Evolutionary conservation across 352 stramenopile genomes (phyloP), one percentile per base, ranked within the genome.

Genomic region (Phytophthora constricta): DNA sequence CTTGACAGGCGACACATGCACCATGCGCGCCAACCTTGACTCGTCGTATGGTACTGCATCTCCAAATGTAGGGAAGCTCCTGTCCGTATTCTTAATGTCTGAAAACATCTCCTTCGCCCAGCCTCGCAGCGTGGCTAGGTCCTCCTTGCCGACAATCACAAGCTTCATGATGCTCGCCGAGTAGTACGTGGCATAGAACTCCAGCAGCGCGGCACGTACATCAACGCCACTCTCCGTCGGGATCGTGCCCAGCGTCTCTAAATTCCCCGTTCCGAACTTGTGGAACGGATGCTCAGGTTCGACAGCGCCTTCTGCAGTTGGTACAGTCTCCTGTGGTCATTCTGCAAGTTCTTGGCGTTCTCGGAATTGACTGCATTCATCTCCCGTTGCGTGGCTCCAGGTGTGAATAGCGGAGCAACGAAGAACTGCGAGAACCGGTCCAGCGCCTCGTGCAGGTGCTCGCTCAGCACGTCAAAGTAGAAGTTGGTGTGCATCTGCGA

Each of bases 391-490:
- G 95, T 97, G 3, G 91, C 90, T 23, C 72, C 86, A 55, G 92
- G 56, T 23, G 90, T 97, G 70, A 99, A 99, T 1, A 97, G 70
- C 25, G 97, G 97, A n/a, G 90, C 71, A 28, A 98, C 95, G 77
- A 99, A 99, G 67, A 99, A 99, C 84, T 99, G 94, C 31, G 97
- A 83, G 60, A 99, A 98, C 23, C 97, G 88, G 76, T 99, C 96
- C n/a, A 99, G 70, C 23, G 90, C 93, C 25, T 91, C 93, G 46
- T 84, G 58, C 26, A 94, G 70, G 22, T 91, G 80, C 5, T 87
- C 79, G 27, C 82, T 88, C 23, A 92, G 77, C 50, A 99, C 87
- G 63, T 98, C 92, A 75, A 99, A 99, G 81, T 98, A 98, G 74
- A 98, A 99, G 58, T 98, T 97, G 13, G 97, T 99, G 76, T 98